Percentiles rank a stretch among this genome's conserved stretches.
phyloP scores from a whole-genome alignment of 495 filamentous ascomycete species.

The Podospora tetraspora region DNA sequence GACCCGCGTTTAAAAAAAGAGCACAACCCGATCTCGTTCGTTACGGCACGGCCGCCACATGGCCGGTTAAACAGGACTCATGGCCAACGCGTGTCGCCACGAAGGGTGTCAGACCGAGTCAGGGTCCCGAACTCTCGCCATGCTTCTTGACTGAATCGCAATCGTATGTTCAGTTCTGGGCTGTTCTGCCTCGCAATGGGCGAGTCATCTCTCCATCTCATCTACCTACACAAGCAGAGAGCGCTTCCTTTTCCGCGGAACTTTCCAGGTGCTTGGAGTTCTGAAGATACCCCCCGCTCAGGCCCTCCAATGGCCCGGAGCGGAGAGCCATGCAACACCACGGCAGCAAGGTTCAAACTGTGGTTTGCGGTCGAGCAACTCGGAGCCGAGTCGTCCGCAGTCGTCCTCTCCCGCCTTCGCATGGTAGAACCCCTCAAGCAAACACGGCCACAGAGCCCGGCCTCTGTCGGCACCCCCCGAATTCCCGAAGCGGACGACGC shows the following conservation, averaged over 20 bases:
- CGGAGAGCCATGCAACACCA: neutral
- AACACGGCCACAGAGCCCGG: neutral
- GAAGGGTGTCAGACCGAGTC: neutral
- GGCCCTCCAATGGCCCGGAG: neutral
- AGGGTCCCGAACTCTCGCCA: neutral
- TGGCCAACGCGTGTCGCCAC: conserved; percentile 1
- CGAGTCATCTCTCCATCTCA: neutral
- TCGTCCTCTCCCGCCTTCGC: neutral
- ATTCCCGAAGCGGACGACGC: neutral
- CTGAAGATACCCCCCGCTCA: conserved; percentile 12
- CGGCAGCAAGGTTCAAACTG: conserved; percentile 1
- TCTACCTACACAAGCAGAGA: neutral
- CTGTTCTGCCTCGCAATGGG: neutral
- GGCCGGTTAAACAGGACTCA: conserved; percentile 1
- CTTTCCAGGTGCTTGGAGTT: neutral
- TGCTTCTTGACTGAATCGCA: neutral
- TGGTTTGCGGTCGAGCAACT: neutral
- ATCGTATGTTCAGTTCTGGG: neutral
- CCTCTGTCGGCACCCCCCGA: conserved; percentile 3
- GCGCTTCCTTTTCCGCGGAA: neutral
- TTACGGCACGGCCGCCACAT: neutral
- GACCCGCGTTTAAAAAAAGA: neutral
- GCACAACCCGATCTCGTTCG: neutral
- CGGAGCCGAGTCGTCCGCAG: conserved; percentile 9
- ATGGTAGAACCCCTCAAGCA: neutral